These are phyloP conservation scores for Pseudogymnoascus sp. DNA, from an alignment of 2,329 filamentous ascomycete genomes.

Conservation along the genomic window DNA sequence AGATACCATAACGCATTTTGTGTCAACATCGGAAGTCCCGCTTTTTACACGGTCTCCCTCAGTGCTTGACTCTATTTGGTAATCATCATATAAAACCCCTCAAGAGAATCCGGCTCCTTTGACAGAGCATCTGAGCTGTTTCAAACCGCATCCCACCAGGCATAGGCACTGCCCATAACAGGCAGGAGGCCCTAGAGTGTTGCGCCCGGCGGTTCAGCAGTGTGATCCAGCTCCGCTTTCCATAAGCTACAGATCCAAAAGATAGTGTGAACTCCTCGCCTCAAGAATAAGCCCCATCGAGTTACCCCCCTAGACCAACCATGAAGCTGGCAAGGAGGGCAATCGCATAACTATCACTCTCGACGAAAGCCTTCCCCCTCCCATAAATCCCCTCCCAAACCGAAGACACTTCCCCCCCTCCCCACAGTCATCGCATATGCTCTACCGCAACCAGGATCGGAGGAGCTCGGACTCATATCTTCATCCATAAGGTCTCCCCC, in stretches of 20 bases:
- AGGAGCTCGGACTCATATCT: slow-evolving; percentile 75
- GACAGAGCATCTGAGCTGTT: slow-evolving; percentile 50
- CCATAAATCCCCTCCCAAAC: slow-evolving; percentile 36
- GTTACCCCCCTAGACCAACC: slow-evolving; percentile 57
- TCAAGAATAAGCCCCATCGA: slow-evolving; percentile 99
- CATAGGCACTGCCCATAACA: slow-evolving; percentile 22
- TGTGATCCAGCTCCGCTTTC: slow-evolving; percentile 36
- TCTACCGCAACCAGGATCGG: slow-evolving; percentile 27
- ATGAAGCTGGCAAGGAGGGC: slow-evolving; percentile 38
- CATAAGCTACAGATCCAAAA: slow-evolving; percentile 44
- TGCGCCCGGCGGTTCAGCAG: not conserved
- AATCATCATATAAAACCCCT: slow-evolving; percentile 48
- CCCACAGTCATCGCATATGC: not conserved
- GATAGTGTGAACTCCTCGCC: slow-evolving; percentile 66
- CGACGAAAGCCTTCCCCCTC: slow-evolving; percentile 71
- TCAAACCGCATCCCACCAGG: slow-evolving; percentile 17
- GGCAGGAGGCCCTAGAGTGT: slow-evolving; percentile 25
- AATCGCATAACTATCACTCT: slow-evolving; percentile 99
- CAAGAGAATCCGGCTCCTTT: slow-evolving; percentile 53
- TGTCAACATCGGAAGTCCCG: slow-evolving; percentile 6
- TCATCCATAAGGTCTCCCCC: slow-evolving; percentile 58
- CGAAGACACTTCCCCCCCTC: slow-evolving; percentile 34
- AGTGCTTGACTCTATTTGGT: slow-evolving; percentile 66
- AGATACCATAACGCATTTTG: slow-evolving; percentile 9
- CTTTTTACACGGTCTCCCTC: slow-evolving; percentile 32